Percentiles rank a stretch among this genome's conserved stretches.
Evolutionary conservation across 257 asterid genomes (phyloP).

Genomic region (Rhazya stricta): DNA sequence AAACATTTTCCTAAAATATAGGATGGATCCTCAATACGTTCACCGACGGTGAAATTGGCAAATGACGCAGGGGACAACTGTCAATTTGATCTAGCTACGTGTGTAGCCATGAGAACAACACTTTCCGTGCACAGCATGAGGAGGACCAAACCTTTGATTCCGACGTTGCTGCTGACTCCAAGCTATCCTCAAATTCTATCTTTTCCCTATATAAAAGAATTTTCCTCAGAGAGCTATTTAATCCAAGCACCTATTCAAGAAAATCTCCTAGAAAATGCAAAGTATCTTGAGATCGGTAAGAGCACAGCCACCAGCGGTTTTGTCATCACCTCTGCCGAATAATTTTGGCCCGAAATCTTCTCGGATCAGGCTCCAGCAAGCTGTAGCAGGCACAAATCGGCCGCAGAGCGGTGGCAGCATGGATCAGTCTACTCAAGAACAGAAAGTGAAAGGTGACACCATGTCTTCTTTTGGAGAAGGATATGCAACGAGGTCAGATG

Average conservation of each 20-base stretch:
- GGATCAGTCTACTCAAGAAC: neutral
- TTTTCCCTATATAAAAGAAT: neutral
- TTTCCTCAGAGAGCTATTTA: neutral
- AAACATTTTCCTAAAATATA: too few species aligned
- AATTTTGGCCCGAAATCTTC: neutral
- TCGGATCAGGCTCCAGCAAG: slow-evolving; percentile 24
- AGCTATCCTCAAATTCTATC: neutral
- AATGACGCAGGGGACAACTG: neutral
- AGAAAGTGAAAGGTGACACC: slow-evolving; percentile 26
- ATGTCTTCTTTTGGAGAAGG: slow-evolving; percentile 65
- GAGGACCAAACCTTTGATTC: neutral
- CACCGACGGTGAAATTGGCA: too few species aligned
- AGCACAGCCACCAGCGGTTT: slow-evolving; percentile 11
- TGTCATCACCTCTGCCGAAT: slow-evolving; percentile 4
- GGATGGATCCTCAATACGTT: too few species aligned
- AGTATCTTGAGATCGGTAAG: slow-evolving; percentile 25
- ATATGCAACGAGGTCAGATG: slow-evolving; percentile 60
- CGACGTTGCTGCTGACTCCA: neutral
- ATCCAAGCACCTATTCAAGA: neutral
- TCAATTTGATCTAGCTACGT: slow-evolving; percentile 3
- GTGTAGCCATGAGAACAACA: neutral
- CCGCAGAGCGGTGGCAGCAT: neutral
- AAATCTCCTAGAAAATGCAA: slow-evolving; percentile 21
- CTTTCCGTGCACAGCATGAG: neutral
- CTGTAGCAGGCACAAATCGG: neutral